Evolutionary conservation across 306 rosid species (phyloP).

Genomic region (Vigna unguiculata): DNA sequence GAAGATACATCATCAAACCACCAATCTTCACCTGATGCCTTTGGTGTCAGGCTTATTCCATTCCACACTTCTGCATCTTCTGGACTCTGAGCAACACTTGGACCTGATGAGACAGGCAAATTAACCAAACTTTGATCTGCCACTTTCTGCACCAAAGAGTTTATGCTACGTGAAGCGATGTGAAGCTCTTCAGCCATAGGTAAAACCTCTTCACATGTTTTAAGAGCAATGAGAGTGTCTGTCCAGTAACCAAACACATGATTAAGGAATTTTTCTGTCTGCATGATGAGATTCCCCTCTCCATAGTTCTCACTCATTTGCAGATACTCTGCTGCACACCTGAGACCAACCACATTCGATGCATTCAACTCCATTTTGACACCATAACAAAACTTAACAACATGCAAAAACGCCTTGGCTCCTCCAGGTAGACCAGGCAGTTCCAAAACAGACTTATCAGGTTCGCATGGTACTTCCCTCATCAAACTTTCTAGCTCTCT

Average conservation of each 20-base stretch:
- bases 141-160: constrained; percentile 80
- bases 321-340: constrained; percentile 85
- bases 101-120: constrained; percentile 63
- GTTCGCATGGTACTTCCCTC: constrained; percentile 55
- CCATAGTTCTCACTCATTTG: constrained; percentile 81
- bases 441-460: constrained; percentile 64
- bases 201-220: constrained; percentile 73
- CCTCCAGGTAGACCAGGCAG: constrained; percentile 90
- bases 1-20: constrained; percentile 82
- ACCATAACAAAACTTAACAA: constrained; percentile 87
- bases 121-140: constrained; percentile 69
- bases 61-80: constrained; percentile 70
- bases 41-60: constrained; percentile 60
- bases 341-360: constrained; percentile 63
- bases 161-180: constrained; percentile 72
- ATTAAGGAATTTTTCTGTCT: constrained; percentile 71
- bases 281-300: constrained; percentile 72
- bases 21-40: constrained; percentile 77
- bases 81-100: constrained; percentile 50
- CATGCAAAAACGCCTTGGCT: constrained; percentile 66
- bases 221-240: constrained; percentile 77
- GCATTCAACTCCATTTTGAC: constrained; percentile 82
- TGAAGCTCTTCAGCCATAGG: constrained; percentile 84
- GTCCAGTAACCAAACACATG: constrained; percentile 75
- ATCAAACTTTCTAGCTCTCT: constrained; percentile 66